Conservation (phyloP, 2,329 filamentous ascomycete genomes). For the Penicillium sp. region DNA sequence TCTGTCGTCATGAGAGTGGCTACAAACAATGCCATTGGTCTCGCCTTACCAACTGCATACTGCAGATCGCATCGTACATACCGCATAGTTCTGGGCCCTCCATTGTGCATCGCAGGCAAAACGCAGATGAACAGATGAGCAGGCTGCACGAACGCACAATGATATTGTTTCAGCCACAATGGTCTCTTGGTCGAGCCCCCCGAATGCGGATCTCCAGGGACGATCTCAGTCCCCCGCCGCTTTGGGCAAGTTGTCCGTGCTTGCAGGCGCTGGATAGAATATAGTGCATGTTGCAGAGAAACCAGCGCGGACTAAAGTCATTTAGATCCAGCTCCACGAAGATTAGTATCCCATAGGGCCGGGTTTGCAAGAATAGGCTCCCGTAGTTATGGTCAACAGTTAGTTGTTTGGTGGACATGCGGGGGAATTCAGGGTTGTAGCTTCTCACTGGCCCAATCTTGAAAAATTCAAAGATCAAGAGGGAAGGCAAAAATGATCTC, state of each 20-base stretch:
- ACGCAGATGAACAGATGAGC: not conserved
- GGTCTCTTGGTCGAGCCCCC: conserved; percentile 16
- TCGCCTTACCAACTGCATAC: not conserved
- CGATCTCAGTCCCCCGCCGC: conserved; percentile 18
- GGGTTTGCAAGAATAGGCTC: not conserved
- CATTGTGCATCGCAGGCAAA: not conserved
- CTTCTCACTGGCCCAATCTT: not conserved
- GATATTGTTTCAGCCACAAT: conserved; percentile 21
- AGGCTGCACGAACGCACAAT: conserved; percentile 11
- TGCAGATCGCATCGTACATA: not conserved
- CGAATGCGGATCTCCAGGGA: conserved; percentile 18
- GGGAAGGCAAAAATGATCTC: not conserved
- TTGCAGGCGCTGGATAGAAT: conserved; percentile 16
- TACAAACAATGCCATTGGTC: not conserved
- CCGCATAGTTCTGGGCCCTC: not conserved
- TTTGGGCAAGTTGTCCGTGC: conserved; percentile 29
- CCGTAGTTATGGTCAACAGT: not conserved
- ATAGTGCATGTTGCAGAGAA: conserved; percentile 1
- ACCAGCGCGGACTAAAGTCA: not conserved
- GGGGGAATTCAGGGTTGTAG: not conserved
- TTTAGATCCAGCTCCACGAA: not conserved
- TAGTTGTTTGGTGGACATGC: not conserved
- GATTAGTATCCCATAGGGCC: not conserved
- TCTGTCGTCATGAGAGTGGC: not conserved
- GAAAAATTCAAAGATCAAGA: not conserved